Conservation (phyloP, 2,329 filamentous ascomycete genomes). For the Hymenoscyphus scutula region DNA sequence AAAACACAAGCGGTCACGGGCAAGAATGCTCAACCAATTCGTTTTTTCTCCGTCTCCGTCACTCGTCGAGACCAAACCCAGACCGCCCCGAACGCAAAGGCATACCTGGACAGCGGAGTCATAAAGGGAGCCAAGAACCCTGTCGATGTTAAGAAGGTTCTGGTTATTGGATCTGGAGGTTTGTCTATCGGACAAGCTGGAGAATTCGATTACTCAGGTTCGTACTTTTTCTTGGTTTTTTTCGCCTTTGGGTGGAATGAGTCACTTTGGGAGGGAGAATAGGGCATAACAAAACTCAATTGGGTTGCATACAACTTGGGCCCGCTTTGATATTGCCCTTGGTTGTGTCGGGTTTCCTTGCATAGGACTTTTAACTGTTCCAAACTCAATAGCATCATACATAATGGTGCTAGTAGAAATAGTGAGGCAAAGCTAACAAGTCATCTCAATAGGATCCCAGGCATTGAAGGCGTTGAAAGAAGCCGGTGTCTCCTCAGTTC, state of each 20-base stretch:
- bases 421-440: constrained; percentile 20
- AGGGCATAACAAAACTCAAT: neutral
- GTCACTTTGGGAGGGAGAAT: constrained; percentile 19
- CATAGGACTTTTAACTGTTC: neutral
- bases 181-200: constrained; percentile 95
- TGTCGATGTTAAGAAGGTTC: constrained; percentile 92
- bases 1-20: constrained; percentile 24
- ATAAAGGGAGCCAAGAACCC: constrained; percentile 73
- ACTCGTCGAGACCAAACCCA: constrained; percentile 45
- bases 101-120: constrained; percentile 84
- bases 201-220: constrained; percentile 98
- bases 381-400: neutral
- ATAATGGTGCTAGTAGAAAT: neutral
- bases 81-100: constrained; percentile 75
- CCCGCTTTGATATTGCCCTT: neutral
- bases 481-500: constrained; percentile 83
- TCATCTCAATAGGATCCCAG: constrained; percentile 69
- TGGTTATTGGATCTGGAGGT: constrained; percentile 94
- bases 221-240: constrained; percentile 19
- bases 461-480: constrained; percentile 96
- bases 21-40: constrained; percentile 30
- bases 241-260: constrained; percentile 21
- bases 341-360: neutral
- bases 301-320: neutral
- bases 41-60: constrained; percentile 34